Conservation (phyloP, 345 rosid species). For the Erucastrum elatum region DNA sequence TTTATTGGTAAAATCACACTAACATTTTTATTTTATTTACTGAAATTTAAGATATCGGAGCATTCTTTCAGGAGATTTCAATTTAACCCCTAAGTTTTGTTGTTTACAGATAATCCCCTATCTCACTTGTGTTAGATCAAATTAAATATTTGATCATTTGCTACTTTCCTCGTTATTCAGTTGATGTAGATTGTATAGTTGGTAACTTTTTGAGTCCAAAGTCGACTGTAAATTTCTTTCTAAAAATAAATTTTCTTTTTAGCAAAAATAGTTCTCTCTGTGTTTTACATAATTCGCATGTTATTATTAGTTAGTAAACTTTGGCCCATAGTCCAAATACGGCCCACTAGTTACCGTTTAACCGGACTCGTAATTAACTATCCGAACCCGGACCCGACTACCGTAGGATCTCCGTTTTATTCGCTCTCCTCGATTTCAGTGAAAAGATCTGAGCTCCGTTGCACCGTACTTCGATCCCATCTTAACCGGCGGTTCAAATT, state of each 20-base stretch:
- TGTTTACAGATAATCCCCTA: not conserved
- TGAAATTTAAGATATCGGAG: not conserved
- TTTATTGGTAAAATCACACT: not conserved
- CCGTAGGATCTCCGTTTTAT: constrained; percentile 31
- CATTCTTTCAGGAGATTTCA: not conserved
- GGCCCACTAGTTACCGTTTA: constrained; percentile 14
- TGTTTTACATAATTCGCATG: too few relatives aligned
- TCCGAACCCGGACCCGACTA: constrained; percentile 26
- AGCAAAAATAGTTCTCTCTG: too few relatives aligned
- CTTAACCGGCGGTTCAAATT: constrained; percentile 14
- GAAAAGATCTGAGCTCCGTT: constrained; percentile 17
- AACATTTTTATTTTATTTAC: not conserved
- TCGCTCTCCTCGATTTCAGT: constrained; percentile 27
- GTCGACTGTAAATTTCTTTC: too few relatives aligned
- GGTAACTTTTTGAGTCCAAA: too few relatives aligned
- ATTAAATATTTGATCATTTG: too few relatives aligned
- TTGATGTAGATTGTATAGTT: too few relatives aligned
- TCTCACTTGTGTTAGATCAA: not conserved
- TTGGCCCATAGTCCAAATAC: constrained; percentile 4
- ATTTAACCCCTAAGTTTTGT: not conserved
- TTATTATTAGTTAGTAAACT: not conserved
- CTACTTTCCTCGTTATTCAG: too few relatives aligned
- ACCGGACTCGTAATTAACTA: constrained; percentile 7
- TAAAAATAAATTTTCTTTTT: too few relatives aligned
- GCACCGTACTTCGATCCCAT: constrained; percentile 27